Evolutionary conservation across 1,139 yeast species (phyloP), one percentile per base, ranked within the genome.

Genomic region (Hanseniaspora sp.): DNA sequence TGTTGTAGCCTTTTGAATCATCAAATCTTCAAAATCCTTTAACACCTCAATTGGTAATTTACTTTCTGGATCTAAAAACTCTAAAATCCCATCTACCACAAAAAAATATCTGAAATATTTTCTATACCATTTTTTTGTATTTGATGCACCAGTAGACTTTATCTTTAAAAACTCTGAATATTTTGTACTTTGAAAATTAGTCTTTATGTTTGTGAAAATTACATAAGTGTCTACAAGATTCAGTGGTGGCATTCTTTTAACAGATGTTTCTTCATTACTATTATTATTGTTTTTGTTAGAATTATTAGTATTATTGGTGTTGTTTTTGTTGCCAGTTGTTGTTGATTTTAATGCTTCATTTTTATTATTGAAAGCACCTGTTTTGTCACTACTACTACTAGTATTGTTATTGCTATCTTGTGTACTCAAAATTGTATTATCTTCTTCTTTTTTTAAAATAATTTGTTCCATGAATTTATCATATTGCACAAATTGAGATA

Each of bases 41-140:
- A 51, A 39, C 5, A 44, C 46, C 11, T 51, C 54, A 5, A 51
- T 35, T 15, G 54, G 54, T 17, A 51, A 12, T 12, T 44, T 51
- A 35, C 40, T 38, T 4, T 51, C 18, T 11, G 49, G 48, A 33
- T 51, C 54, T 7, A 51, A 15, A 23, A 31, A 51, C 11, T 37
- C 23, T 17, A 51, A 30, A 7, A 51, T 31, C n/a, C 54, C 54
- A 51, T 51, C 48, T 18, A 45, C 54, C 2, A 51, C 23, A 33
- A 38, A 51, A 34, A 51, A 51, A 15, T 51, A 51, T 33, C 33
- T 51, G 18, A 51, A 51, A 29, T 51, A 51, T n/a, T 51, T 51
- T 45, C 54, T 30, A 31, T 51, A 51, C 54, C 54, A 51, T 29
- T 51, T 51, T 15, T 40, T 41, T 33, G 54, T 51, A 38, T 51